Evolutionary conservation across 768 basidiomycete species (phyloP).

Genomic region (Tricholoma saponaceum): DNA sequence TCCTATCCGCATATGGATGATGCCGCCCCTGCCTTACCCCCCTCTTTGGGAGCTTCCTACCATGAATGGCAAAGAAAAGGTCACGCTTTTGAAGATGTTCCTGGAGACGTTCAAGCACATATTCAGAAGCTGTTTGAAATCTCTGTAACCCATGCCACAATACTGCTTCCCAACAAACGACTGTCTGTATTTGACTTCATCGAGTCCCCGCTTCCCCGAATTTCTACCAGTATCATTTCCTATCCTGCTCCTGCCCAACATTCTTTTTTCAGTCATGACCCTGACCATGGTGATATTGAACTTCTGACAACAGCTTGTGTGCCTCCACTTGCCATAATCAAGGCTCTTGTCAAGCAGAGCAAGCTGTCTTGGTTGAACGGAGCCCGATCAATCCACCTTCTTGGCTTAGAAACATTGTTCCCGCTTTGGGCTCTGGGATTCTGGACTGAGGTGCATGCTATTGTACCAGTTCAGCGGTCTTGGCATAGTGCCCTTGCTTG

Average conservation of each 20-base stretch:
- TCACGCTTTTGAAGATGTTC: too few relatives aligned
- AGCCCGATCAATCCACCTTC: background rate
- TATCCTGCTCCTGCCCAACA: background rate
- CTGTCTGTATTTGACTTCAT: background rate
- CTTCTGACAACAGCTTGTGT: background rate
- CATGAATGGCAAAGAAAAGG: too few relatives aligned
- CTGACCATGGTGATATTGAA: background rate
- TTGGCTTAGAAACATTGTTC: background rate
- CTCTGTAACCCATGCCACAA: too few relatives aligned
- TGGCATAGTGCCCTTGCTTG: background rate
- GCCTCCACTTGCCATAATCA: background rate
- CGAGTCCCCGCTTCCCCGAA: background rate
- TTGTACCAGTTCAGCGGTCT: background rate
- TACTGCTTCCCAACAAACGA: background rate
- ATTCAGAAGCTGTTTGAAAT: too few relatives aligned
- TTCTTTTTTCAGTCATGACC: background rate
- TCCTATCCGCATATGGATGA: too few relatives aligned
- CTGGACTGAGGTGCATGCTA: constrained; percentile 1
- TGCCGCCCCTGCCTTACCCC: too few relatives aligned
- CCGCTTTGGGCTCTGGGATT: background rate
- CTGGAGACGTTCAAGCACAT: too few relatives aligned
- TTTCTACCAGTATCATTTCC: background rate
- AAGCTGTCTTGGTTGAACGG: constrained; percentile 1
- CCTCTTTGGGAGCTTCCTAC: too few relatives aligned
- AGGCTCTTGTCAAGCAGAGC: background rate